These are phyloP conservation scores for Gossypium mustelinum DNA, from an alignment of 345 rosid species.

Conservation along the genomic window DNA sequence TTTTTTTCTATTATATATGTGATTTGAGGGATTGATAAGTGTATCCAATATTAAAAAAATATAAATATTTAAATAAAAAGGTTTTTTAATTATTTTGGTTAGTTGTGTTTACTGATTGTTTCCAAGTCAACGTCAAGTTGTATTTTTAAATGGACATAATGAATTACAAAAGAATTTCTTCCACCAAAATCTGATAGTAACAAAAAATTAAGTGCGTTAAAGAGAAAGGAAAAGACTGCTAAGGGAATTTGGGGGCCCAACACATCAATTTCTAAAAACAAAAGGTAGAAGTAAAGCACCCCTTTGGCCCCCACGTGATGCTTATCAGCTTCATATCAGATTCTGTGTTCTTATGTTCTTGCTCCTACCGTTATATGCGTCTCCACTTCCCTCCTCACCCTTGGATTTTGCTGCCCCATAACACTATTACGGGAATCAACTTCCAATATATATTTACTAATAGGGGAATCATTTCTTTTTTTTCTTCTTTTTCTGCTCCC, in stretches of 20 bases:
- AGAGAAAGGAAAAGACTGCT: not conserved
- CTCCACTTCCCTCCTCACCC: not conserved
- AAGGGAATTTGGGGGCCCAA: slow-evolving; percentile 16
- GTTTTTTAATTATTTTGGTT: too few species aligned
- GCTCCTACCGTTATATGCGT: not conserved
- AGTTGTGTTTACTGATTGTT: too few species aligned
- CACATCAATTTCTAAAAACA: slow-evolving; percentile 13
- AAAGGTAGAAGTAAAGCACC: slow-evolving; percentile 5
- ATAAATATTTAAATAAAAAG: too few species aligned
- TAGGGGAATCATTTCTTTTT: too few species aligned
- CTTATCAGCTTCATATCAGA: slow-evolving; percentile 11
- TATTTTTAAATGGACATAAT: not conserved
- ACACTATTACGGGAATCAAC: too few species aligned
- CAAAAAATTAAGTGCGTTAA: not conserved
- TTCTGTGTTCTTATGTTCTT: not conserved
- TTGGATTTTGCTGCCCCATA: not conserved
- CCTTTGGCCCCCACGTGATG: slow-evolving; percentile 23
- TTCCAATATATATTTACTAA: too few species aligned
- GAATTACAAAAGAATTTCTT: not conserved
- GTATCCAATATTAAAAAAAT: too few species aligned
- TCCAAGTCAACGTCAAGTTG: too few species aligned
- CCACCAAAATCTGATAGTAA: slow-evolving; percentile 7
- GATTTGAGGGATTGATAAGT: too few species aligned
- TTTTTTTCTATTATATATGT: too few species aligned
- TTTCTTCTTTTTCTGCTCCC: too few species aligned